Percentiles rank a stretch among this genome's conserved stretches.
These are phyloP conservation scores for Blastocystis sp. DNA, from an alignment of 352 stramenopile genomes.

Conservation along the genomic window DNA sequence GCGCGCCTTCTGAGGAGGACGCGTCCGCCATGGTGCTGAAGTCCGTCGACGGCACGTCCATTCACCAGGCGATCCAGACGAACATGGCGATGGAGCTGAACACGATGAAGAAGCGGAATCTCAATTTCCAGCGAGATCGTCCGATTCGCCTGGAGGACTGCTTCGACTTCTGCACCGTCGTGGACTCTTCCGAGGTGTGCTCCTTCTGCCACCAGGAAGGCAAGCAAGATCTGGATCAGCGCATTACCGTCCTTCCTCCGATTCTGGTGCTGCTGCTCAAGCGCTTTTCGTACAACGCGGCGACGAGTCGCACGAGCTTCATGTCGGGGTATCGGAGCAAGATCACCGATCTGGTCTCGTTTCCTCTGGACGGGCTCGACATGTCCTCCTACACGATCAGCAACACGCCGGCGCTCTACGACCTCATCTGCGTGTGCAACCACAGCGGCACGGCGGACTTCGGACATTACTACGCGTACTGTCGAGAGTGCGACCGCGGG, in stretches of 20 bases:
- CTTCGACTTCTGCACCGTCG: background rate
- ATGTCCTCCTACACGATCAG: slow-evolving; percentile 25
- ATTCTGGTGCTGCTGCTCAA: slow-evolving; percentile 70
- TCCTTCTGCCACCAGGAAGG: background rate
- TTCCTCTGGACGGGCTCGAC: slow-evolving; percentile 75
- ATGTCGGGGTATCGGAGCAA: background rate
- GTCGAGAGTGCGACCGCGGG: background rate
- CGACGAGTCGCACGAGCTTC: too few relatives aligned
- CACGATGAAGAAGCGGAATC: background rate
- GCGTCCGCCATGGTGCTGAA: background rate
- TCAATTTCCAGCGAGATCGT: background rate
- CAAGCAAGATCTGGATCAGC: background rate
- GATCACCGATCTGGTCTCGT: slow-evolving; percentile 71
- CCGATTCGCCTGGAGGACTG: slow-evolving; percentile 35
- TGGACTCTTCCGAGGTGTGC: background rate
- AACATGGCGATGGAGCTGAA: background rate
- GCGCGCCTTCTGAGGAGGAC: background rate
- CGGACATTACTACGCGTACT: slow-evolving; percentile 72
- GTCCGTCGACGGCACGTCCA: background rate
- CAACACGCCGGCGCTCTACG: slow-evolving; percentile 44
- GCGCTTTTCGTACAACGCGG: slow-evolving; percentile 37
- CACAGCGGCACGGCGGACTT: slow-evolving; percentile 63
- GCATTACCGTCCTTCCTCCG: slow-evolving; percentile 38
- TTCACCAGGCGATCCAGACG: background rate
- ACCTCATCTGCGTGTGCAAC: slow-evolving; percentile 78